Percentiles rank a stretch among this genome's conserved stretches.
Conservation (phyloP, 2,329 filamentous ascomycete genomes). For the Colletotrichum sp. region DNA sequence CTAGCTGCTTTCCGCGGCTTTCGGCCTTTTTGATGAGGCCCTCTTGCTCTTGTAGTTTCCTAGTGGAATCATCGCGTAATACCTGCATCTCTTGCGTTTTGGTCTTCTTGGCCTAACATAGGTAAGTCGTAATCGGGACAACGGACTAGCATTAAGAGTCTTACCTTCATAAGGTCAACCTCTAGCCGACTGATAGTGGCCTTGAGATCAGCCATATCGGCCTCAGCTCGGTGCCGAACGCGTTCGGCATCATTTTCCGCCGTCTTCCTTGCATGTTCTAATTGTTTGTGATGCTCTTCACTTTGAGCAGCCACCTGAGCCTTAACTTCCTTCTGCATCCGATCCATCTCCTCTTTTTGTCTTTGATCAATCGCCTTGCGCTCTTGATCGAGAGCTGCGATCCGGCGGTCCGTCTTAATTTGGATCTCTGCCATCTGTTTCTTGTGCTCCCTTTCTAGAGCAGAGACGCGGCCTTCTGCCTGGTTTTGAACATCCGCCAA, state of each 20-base stretch:
- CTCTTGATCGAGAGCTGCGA: constrained; percentile 17
- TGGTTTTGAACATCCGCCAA: constrained; percentile 46
- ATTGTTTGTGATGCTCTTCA: constrained; percentile 41
- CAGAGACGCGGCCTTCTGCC: constrained; percentile 49
- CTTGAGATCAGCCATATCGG: constrained; percentile 67
- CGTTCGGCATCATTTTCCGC: constrained; percentile 55
- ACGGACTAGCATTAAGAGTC: neutral
- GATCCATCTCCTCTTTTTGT: constrained; percentile 32
- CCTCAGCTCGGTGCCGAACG: constrained; percentile 55
- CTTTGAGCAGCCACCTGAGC: constrained; percentile 19
- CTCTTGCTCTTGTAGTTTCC: constrained; percentile 47
- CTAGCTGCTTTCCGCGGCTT: constrained; percentile 31
- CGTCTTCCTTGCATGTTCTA: constrained; percentile 52
- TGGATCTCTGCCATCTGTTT: constrained; percentile 29
- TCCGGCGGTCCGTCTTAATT: neutral
- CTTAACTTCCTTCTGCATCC: constrained; percentile 37
- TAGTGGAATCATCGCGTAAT: constrained; percentile 44
- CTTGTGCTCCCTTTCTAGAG: constrained; percentile 31
- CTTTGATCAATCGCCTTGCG: constrained; percentile 20
- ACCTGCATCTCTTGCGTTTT: constrained; percentile 65
- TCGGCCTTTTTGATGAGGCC: constrained; percentile 39
- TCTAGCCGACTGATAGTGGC: constrained; percentile 66
- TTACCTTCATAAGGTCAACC: constrained; percentile 65
- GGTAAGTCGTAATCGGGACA: constrained; percentile 20
- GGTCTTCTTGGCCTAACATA: constrained; percentile 59